Evolutionary conservation across 2,329 filamentous ascomycete species (phyloP), one percentile per base, ranked within the genome.

Genomic region (Chrysoporthe austroafricana): DNA sequence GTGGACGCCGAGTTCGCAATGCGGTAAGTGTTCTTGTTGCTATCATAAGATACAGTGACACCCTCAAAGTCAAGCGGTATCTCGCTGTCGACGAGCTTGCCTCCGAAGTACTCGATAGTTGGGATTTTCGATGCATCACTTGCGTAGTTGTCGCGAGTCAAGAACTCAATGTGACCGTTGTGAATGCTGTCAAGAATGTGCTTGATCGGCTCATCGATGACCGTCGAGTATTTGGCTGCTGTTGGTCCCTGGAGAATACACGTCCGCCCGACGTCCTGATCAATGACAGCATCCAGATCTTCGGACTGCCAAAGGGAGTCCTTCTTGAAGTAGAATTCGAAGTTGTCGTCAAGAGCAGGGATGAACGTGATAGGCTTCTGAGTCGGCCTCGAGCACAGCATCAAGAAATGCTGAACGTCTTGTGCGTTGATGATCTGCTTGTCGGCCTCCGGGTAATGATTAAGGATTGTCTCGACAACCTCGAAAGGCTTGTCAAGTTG

Each of bases 291-390:
- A 75, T 96, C 95, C 13, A 99, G 85, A 76, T 99, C 96, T 81
- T 99, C 96, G 0, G 96, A 98, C 81, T 99, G 96, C 96, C 96
- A 99, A 8, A 99, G 87, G 1, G 96, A 99, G 79, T 99, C 96
- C 84, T 99, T 99, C 89, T 99, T 99, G 90, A 99, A 99, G 84
- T 93, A 99, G 82, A 96, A 97, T 78, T 99, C 96, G 73, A 99
- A 99, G 77, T 95, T 97, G 71, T 97, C 94, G 74, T 99, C 96
- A 32, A 99, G 86, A n/a, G 91, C 86, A 5, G 96, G 96, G 42
- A 99, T 94, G 77, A 99, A 99, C 0, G 95, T 96, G 39, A 96
- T 92, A 2, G 96, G 96, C 86, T 99, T 99, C 84, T 99, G 96
- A 52, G 91, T 91, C 60, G 91, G 92, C 48, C 94, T 90, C 81